Evolutionary conservation across 2,329 filamentous ascomycete genomes (phyloP).

Genomic region (Cladosporium sp.): DNA sequence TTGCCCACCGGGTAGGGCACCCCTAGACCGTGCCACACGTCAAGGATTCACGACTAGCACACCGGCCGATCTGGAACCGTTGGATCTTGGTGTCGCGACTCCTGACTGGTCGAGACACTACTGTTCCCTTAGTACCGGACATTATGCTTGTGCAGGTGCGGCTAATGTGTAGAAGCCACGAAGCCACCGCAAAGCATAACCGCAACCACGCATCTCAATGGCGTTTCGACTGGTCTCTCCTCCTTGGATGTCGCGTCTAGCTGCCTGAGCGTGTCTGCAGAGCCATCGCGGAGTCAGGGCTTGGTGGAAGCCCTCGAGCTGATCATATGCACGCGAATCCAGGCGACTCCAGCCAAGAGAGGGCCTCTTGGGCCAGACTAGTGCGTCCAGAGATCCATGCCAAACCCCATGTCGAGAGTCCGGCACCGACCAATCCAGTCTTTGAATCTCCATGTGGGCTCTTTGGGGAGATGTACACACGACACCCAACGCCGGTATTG

Average conservation of each 20-base stretch:
- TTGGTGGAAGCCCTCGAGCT: slow-evolving; percentile 5
- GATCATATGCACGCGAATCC: slow-evolving; percentile 1
- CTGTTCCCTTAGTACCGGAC: neutral
- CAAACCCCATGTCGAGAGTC: neutral
- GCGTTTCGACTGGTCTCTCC: too few species aligned
- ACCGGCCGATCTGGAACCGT: slow-evolving; percentile 8
- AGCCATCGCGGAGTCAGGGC: too few species aligned
- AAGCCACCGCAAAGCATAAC: too few species aligned
- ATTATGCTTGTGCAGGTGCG: neutral
- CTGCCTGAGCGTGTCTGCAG: too few species aligned
- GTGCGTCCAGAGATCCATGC: slow-evolving; percentile 9
- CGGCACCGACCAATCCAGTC: slow-evolving; percentile 1
- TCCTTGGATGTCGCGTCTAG: too few species aligned
- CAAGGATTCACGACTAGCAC: slow-evolving; percentile 1
- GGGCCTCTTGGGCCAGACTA: slow-evolving; percentile 6
- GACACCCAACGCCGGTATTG: slow-evolving; percentile 6
- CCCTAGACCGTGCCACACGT: slow-evolving; percentile 6
- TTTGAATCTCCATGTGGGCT: slow-evolving; percentile 1
- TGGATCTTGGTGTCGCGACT: neutral
- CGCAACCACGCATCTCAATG: too few species aligned
- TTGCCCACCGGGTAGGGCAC: slow-evolving; percentile 10
- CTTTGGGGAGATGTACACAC: slow-evolving; percentile 6
- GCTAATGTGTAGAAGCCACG: neutral
- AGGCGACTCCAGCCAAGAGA: slow-evolving; percentile 3
- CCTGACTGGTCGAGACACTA: slow-evolving; percentile 4